Evolutionary conservation across 2,329 filamentous ascomycete genomes (phyloP), one percentile per base, ranked within the genome.

Genomic region (Herpotrichia juniperi): DNA sequence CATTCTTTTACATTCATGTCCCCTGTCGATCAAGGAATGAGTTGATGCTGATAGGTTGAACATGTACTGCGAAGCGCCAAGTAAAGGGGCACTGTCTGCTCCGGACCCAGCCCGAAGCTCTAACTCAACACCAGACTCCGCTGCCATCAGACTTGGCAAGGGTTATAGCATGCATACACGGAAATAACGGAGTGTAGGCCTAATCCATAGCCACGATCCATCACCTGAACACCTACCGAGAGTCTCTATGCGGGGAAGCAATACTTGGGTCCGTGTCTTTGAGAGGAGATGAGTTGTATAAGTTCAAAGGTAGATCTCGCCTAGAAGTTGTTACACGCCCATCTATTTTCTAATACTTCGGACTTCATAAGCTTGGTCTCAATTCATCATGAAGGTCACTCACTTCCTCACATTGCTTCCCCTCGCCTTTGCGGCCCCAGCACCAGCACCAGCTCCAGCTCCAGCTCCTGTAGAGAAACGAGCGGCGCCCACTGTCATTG

Each of bases 401-500:
- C 24, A 53, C 4, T 46, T 64, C 19, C 50, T 73, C 28, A 40
- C 57, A 4, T 43, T 71, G 10, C 39, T 72, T 34, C 67, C 71
- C 14, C 50, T 71, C n/a, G 62, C 52, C 47, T 47, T 68, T 16
- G 69, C 68, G 25, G 64, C 67, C 52, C 74, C 64, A 59, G 67
- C 62, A 30, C 34, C 32, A 35, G 32, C 9, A n/a, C 34, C 37
- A 4, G 37, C 37, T 10, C 40, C 51, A 46, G 61, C 60, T 8
- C 30, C 49, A 45, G 61, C 60, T 8, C 68, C 69, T 3, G 48
- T 81, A 9, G 75, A 79, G 50, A 78, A 78, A 57, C 73, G 79
- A 39, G 78, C 76, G 34, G 72, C 64, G 28, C 82, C 83, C 3
- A 81, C 79, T 2, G 84, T 87, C 43, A 73, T 78, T 14, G 80